Conservation (phyloP, 1,284 basidiomycete species). For the Cutaneotrichosporon sp. region DNA sequence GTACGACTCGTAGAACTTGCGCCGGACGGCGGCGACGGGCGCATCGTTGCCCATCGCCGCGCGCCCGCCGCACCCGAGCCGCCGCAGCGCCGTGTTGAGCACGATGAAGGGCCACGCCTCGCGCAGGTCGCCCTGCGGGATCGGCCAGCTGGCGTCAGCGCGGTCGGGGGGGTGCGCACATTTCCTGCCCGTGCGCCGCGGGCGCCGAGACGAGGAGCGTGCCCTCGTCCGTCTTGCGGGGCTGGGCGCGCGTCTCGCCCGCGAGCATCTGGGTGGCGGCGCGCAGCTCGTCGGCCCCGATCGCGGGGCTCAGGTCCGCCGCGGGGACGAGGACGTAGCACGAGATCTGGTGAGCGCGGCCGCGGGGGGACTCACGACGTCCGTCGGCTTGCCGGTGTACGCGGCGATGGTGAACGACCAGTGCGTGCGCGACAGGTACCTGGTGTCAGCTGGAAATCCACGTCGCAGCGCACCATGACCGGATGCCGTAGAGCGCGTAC, state of each 20-base stretch:
- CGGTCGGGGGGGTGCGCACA: slow-evolving; percentile 29
- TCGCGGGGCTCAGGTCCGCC: slow-evolving; percentile 29
- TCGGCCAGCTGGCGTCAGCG: slow-evolving; percentile 29
- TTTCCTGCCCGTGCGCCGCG: slow-evolving; percentile 44
- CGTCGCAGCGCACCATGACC: slow-evolving; percentile 43
- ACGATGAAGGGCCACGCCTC: slow-evolving; percentile 45
- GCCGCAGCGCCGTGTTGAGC: slow-evolving; percentile 46
- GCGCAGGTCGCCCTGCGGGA: slow-evolving; percentile 46
- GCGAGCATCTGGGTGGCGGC: slow-evolving; percentile 34
- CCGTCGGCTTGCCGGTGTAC: slow-evolving; percentile 47
- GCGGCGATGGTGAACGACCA: slow-evolving; percentile 48
- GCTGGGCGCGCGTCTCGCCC: slow-evolving; percentile 32
- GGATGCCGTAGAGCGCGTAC: slow-evolving; percentile 45
- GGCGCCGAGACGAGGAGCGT: slow-evolving; percentile 45
- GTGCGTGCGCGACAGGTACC: slow-evolving; percentile 47
- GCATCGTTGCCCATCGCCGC: slow-evolving; percentile 47
- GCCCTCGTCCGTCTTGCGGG: slow-evolving; percentile 41
- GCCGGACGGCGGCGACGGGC: slow-evolving; percentile 40
- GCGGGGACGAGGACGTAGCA: slow-evolving; percentile 42
- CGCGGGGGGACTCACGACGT: slow-evolving; percentile 29
- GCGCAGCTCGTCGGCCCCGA: slow-evolving; percentile 32
- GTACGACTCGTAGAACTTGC: slow-evolving; percentile 49
- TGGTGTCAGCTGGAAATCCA: slow-evolving; percentile 26
- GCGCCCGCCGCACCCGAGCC: slow-evolving; percentile 50
- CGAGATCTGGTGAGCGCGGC: slow-evolving; percentile 34